A percentile compares a stretch with the other conserved stretches of the same genome.
Conservation (phyloP, 2,329 filamentous ascomycete species). For the Paraconiothyrium sp. region DNA sequence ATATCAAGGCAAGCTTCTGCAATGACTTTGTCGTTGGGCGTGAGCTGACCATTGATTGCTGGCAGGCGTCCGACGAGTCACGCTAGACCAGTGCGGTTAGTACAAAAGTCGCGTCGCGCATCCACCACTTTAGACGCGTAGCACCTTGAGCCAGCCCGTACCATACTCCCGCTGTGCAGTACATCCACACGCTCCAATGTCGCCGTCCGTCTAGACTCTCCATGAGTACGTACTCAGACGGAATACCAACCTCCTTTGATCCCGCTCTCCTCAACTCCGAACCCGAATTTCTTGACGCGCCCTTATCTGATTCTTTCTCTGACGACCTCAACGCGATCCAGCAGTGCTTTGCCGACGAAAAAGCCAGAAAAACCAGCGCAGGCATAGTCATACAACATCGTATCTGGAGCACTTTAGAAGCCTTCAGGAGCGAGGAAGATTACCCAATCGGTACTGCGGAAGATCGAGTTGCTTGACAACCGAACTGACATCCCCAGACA, state of each 20-base stretch:
- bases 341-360: slow-evolving; percentile 53
- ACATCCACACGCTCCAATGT: neutral
- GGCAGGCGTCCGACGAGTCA: neutral
- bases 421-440: slow-evolving; percentile 61
- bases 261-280: slow-evolving; percentile 62
- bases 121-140: slow-evolving; percentile 12
- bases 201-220: neutral
- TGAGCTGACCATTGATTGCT: neutral
- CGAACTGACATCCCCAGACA: slow-evolving; percentile 43
- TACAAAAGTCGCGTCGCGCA: slow-evolving; percentile 23
- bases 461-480: slow-evolving; percentile 8
- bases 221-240: slow-evolving; percentile 42
- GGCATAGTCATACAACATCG: slow-evolving; percentile 63
- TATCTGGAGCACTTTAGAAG: slow-evolving; percentile 57
- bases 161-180: slow-evolving; percentile 5
- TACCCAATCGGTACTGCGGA: slow-evolving; percentile 42
- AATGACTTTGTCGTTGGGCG: neutral
- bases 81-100: slow-evolving; percentile 25
- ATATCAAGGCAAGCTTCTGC: neutral
- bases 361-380: slow-evolving; percentile 52
- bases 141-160: neutral
- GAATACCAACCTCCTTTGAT: slow-evolving; percentile 61
- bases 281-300: slow-evolving; percentile 34
- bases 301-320: slow-evolving; percentile 44
- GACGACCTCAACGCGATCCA: slow-evolving; percentile 61